Percentiles rank a stretch among this genome's conserved stretches.
phyloP scores from a whole-genome alignment of 2,329 filamentous ascomycete species.

The Capronia epimyces region DNA sequence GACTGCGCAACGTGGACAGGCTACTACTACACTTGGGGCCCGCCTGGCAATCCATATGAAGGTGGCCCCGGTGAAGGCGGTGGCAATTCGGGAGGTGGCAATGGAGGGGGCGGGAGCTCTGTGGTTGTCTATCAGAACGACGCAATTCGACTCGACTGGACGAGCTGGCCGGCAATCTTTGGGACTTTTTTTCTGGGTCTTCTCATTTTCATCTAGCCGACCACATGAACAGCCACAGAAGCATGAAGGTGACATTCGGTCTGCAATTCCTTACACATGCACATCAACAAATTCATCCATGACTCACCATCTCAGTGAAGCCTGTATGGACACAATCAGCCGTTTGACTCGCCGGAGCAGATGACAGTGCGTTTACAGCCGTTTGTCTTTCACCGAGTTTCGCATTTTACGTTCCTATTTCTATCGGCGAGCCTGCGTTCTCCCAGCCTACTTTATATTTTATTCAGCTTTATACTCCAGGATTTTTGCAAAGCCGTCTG shows the following conservation, averaged over 20 bases:
- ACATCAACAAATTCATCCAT: background rate
- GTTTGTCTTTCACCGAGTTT: background rate
- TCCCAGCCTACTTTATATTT: background rate
- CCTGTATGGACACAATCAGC: background rate
- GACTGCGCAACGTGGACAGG: conserved; percentile 30
- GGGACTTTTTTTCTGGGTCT: conserved; percentile 13
- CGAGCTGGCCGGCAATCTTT: conserved; percentile 12
- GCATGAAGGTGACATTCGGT: background rate
- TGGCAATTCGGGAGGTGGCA: conserved; percentile 10
- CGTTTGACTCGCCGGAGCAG: background rate
- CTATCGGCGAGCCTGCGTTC: background rate
- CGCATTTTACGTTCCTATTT: background rate
- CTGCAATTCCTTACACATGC: background rate
- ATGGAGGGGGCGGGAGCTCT: conserved; percentile 12
- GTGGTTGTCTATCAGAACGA: conserved; percentile 21
- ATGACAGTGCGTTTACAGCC: background rate
- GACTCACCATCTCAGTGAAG: background rate
- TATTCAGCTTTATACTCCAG: background rate
- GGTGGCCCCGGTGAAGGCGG: conserved; percentile 23
- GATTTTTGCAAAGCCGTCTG: background rate
- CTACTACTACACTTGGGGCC: conserved; percentile 30
- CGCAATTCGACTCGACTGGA: conserved; percentile 3
- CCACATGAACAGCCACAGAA: background rate
- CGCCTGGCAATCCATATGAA: conserved; percentile 24
- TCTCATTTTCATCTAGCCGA: conserved; percentile 14